Conservation (phyloP, 257 asterid genomes). For the Gentiana macrophylla region DNA sequence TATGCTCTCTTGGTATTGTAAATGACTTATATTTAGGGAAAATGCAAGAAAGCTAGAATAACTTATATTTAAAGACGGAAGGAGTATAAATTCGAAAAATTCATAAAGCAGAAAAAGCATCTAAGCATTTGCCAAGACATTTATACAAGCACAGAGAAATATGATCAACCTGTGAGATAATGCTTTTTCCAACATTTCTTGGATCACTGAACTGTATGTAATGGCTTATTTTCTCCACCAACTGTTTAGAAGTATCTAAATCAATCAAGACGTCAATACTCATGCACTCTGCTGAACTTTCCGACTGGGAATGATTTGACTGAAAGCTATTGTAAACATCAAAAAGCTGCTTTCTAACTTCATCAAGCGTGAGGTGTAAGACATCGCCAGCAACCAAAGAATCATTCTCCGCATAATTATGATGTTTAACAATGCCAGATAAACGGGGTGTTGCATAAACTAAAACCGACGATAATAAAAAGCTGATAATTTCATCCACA, state of each 20-base stretch:
- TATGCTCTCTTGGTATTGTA: background rate
- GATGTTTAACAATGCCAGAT: slow-evolving; percentile 20
- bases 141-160: slow-evolving; percentile 10
- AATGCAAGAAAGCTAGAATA: slow-evolving; percentile 6
- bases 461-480: slow-evolving; percentile 51
- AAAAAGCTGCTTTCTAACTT: slow-evolving; percentile 48
- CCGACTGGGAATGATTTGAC: slow-evolving; percentile 28
- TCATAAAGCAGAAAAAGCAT: too few relatives aligned
- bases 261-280: slow-evolving; percentile 41
- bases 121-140: background rate
- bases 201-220: slow-evolving; percentile 27
- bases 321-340: slow-evolving; percentile 35
- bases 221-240: slow-evolving; percentile 44
- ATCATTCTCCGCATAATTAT: slow-evolving; percentile 21
- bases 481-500: slow-evolving; percentile 42
- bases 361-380: slow-evolving; percentile 31
- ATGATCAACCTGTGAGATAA: slow-evolving; percentile 57
- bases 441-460: slow-evolving; percentile 29
- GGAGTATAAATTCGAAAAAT: too few relatives aligned
- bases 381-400: slow-evolving; percentile 22
- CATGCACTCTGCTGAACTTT: slow-evolving; percentile 33
- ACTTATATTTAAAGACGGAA: background rate
- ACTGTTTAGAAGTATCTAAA: slow-evolving; percentile 49
- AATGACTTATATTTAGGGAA: background rate
- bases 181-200: slow-evolving; percentile 34